Evolutionary conservation across 148 eudicot genomes (phyloP).

Genomic region (Rheum nobile): DNA sequence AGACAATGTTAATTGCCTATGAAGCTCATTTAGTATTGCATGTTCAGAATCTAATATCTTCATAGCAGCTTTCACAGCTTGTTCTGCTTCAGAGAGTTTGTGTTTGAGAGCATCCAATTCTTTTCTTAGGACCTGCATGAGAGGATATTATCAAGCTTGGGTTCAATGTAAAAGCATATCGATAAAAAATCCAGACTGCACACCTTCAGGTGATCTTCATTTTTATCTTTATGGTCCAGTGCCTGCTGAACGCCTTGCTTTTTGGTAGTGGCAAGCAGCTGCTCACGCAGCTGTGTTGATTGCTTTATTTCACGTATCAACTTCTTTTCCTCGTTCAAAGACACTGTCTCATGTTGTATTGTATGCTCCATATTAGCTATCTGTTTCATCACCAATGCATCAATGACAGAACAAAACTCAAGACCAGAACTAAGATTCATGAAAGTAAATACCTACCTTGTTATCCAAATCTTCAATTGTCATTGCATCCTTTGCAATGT

Average conservation of each 20-base stretch:
- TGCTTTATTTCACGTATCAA: constrained; percentile 80
- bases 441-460: constrained; percentile 34
- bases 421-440: not conserved
- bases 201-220: constrained; percentile 73
- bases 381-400: constrained; percentile 26
- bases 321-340: constrained; percentile 69
- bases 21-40: constrained; percentile 31
- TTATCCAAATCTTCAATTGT: constrained; percentile 61
- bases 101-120: constrained; percentile 49
- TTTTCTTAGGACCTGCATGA: constrained; percentile 49
- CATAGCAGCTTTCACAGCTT: constrained; percentile 24
- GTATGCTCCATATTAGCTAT: constrained; percentile 50
- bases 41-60: constrained; percentile 44
- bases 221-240: constrained; percentile 41
- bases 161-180: not conserved
- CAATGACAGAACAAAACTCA: constrained; percentile 6
- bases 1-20: constrained; percentile 33
- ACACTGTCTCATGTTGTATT: constrained; percentile 76
- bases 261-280: constrained; percentile 52
- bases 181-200: not conserved
- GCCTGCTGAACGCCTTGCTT: constrained; percentile 71
- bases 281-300: constrained; percentile 53
- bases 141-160: not conserved
- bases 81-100: constrained; percentile 44
- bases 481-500: constrained; percentile 63